Conservation (phyloP, 495 filamentous ascomycete genomes). For the Pseudevernia furfuracea region DNA sequence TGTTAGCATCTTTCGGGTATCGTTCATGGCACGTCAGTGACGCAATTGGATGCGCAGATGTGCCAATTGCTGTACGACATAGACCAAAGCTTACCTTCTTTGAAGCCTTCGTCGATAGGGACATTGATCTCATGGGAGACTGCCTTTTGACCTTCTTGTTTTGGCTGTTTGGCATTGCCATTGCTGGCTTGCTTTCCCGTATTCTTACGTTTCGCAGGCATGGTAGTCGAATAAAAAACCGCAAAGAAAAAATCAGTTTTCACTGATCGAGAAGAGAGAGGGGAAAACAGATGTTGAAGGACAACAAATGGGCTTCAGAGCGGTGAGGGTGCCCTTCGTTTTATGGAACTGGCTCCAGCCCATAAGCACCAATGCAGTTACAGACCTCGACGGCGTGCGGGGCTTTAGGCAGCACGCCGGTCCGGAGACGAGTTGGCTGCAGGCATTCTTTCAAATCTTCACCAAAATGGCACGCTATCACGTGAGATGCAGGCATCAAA, state of each 20-base stretch:
- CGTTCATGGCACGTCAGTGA: background rate
- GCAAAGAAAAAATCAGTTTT: too few relatives aligned
- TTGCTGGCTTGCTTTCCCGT: conserved; percentile 19
- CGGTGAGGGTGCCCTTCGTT: background rate
- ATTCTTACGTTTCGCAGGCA: conserved; percentile 26
- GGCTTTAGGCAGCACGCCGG: conserved; percentile 10
- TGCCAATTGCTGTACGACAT: background rate
- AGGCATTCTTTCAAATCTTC: conserved; percentile 14
- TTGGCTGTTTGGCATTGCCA: conserved; percentile 22
- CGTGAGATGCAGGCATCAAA: conserved; percentile 5
- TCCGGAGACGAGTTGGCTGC: background rate
- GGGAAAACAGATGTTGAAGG: background rate
- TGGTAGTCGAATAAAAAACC: background rate
- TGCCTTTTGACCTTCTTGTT: conserved; percentile 39
- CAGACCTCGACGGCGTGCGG: background rate
- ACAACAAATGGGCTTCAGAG: background rate
- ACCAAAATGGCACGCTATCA: conserved; percentile 8
- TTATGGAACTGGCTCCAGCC: conserved; percentile 4
- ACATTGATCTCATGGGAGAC: conserved; percentile 36
- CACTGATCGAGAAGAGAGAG: too few relatives aligned
- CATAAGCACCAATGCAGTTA: conserved; percentile 2
- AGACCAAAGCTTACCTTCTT: conserved; percentile 23
- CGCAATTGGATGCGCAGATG: background rate
- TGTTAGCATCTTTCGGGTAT: background rate
- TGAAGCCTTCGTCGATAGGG: conserved; percentile 45